Percentiles rank a stretch among this genome's conserved stretches.
Conservation (phyloP, 2,329 filamentous ascomycete species). For the Fusarium penzigii region DNA sequence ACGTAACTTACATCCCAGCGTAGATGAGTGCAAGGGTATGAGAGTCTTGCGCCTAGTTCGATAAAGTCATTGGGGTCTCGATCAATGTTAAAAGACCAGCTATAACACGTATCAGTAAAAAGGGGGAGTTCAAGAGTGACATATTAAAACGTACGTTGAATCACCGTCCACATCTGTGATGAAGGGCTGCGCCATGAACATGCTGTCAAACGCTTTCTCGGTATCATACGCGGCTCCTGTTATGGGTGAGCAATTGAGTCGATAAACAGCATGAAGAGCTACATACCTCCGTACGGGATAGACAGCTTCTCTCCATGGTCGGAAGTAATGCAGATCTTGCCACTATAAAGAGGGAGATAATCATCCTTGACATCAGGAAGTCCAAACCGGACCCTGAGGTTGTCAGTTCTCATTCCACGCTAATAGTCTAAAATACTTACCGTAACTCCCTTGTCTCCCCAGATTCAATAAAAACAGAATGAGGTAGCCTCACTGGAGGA, state of each 20-base stretch:
- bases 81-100: slow-evolving; percentile 36
- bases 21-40: slow-evolving; percentile 36
- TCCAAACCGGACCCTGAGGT: slow-evolving; percentile 30
- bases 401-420: not conserved
- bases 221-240: slow-evolving; percentile 40
- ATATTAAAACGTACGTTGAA: slow-evolving; percentile 21
- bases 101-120: slow-evolving; percentile 10
- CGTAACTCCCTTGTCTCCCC: slow-evolving; percentile 30
- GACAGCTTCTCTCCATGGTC: slow-evolving; percentile 42
- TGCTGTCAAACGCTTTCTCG: slow-evolving; percentile 40
- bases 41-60: slow-evolving; percentile 30
- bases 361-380: slow-evolving; percentile 35
- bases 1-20: slow-evolving; percentile 37
- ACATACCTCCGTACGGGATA: slow-evolving; percentile 43
- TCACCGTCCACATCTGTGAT: slow-evolving; percentile 26
- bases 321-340: slow-evolving; percentile 44
- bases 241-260: not conserved
- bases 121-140: not conserved
- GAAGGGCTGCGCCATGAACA: slow-evolving; percentile 35
- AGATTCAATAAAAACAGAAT: slow-evolving; percentile 27
- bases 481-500: slow-evolving; percentile 33
- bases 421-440: slow-evolving; percentile 15
- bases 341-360: slow-evolving; percentile 44
- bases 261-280: not conserved
- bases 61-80: slow-evolving; percentile 32